Base-by-base conservation (phyloP, 495 filamentous ascomycete genomes). In the Aspergillus taichungensis region DNA sequence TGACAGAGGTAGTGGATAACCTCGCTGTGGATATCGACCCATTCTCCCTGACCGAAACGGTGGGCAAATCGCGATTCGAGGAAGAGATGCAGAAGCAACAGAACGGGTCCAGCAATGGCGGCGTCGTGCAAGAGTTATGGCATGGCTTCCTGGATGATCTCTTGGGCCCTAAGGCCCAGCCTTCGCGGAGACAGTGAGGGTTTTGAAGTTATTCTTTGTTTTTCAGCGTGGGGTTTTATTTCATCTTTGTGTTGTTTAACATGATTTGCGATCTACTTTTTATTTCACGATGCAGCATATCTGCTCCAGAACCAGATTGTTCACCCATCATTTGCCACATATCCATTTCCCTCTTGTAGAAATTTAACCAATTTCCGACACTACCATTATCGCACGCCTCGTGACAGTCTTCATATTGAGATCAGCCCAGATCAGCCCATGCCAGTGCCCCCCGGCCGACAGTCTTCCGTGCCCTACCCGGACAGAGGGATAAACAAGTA, bases 1-100 rank as follows among this genome's bases (percentile, higher is more conserved):
- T 82, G 73, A 67, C 66, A 40, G 80, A 82, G 51, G 72, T 79
- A 13, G 67, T 72, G 24, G 79, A 84, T 54, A 81, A 79, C 46
- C 61, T 69, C 60, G 61, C 71, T 6, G 51, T 74, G 33, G 71
- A 79, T 18, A 63, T 83, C 35, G 76, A 79, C 55, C 78, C 76
- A 13, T 78, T 76, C 55, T 73, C 71, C 36, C 57, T 81, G 49
- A 78, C 76, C 10, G 72, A 75, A 45, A 59, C 69, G 37, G 72
- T 76, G 8, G 63, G 61, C 2, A 65, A 64, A 44, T 72, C 71
- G 12, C 52, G 61, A 12, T 56, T 69, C 12, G 68, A 65, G 6
- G 64, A 64, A 44, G 63, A 64, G 47, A 31, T 73, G 31, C 51
- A 51, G 40, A 57, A 53, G 30, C 48, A 55, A 31, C 37, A 54